Base-by-base conservation (phyloP, 371 early-diverging fungal species). In the Basidiobolus meristosporus region DNA sequence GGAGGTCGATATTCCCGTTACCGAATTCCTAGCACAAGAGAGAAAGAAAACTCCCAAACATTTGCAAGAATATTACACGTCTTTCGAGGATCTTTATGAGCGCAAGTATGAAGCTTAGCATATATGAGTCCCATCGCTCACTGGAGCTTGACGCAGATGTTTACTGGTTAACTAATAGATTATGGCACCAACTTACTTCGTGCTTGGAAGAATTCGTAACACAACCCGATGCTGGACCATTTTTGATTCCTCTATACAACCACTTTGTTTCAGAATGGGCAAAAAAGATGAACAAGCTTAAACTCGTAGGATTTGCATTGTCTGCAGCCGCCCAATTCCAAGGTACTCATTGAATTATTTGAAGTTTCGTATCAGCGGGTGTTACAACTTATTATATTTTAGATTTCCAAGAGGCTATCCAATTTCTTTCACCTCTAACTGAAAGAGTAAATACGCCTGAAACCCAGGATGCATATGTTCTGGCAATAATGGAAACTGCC, bases 181-280 rank as follows among this genome's bases (percentile, higher is more conserved):
- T 96, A 37, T 97, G 95, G 95, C 98, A 97, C 59, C 98, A 97
- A 54, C 68, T 97, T 45, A 95, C 96, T 17, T 41, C 74, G 36
- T 56, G 59, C 28, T 60, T 90, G 3, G 65, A 84, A 42, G 67
- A 69, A 28, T 88, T 92, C 50, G 68, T 84, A 41, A 53, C 60
- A 31, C 64, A 74, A 39, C 81, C 88, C n/a, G 66, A 63, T 26
- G 77, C 93, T 11, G 71, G 67, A 33, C 70, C 81, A 9, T 73
- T 63, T 54, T 76, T 87, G 45, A 61, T 90, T 18, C 67, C 77
- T 11, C 48, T 97, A 22, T 95, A 82, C 56, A 66, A 80, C 34
- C 65, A 86, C 47, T 97, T 96, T 62, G 77, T 97, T 36, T 60
- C 68, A 11, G 91, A 92, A 42, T 95, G 82, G 80, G 82, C 84